Evolutionary conservation across 202 grass and related monocot genomes (phyloP).

Genomic region (Eragrostis tef): DNA sequence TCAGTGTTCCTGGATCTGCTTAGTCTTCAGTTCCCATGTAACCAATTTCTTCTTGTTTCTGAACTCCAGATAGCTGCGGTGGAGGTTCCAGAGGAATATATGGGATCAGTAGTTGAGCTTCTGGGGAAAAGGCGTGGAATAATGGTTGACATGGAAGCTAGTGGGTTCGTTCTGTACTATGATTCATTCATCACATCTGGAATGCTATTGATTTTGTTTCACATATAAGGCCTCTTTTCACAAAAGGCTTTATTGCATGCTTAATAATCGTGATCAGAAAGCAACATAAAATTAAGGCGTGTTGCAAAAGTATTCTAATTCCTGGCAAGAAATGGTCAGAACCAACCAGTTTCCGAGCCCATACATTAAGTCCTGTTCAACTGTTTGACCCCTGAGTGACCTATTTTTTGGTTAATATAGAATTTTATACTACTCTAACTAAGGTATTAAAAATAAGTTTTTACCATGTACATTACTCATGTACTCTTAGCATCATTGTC

Average conservation of each 20-base stretch:
- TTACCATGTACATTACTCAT: no score
- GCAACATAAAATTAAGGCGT: neutral
- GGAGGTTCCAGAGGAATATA: conserved; percentile 86
- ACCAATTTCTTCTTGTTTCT: conserved; percentile 34
- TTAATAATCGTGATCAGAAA: neutral
- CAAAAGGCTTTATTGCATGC: conserved; percentile 6
- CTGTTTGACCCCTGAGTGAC: no score
- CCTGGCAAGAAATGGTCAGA: neutral
- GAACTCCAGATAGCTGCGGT: conserved; percentile 82
- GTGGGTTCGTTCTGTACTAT: conserved; percentile 58
- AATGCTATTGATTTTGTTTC: neutral
- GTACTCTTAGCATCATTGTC: no score
- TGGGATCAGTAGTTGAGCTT: conserved; percentile 93
- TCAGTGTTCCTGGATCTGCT: conserved; percentile 38
- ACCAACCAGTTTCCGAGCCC: neutral
- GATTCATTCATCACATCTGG: conserved; percentile 30
- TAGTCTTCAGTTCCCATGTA: conserved; percentile 7
- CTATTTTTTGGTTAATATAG: no score
- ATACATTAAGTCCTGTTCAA: no score
- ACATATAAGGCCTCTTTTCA: neutral
- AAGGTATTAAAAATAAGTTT: no score
- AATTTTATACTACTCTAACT: no score
- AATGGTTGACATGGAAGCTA: conserved; percentile 95
- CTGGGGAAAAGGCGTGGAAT: conserved; percentile 89
- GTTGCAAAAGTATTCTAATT: conserved; percentile 10